These are phyloP conservation scores for Suillus brevipes DNA, from an alignment of 768 basidiomycete species.

Conservation along the genomic window DNA sequence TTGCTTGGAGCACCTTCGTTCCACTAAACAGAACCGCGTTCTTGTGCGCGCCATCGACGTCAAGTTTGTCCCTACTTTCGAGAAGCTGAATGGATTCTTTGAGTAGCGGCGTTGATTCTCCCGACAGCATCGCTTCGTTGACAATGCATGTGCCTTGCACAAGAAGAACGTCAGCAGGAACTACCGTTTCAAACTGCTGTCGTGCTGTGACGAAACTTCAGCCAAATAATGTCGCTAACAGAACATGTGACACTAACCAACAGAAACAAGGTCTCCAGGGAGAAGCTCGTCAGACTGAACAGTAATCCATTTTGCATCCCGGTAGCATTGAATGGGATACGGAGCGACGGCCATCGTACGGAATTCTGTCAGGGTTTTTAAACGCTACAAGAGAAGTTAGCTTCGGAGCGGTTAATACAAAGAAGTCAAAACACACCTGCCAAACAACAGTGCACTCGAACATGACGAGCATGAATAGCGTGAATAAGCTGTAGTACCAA, in stretches of 20 bases:
- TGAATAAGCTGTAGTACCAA: slow-evolving; percentile 98
- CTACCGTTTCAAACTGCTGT: slow-evolving; percentile 75
- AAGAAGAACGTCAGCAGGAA: slow-evolving; percentile 94
- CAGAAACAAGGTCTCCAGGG: slow-evolving; percentile 86
- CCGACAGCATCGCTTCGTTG: slow-evolving; percentile 99
- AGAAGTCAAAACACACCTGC: slow-evolving; percentile 62
- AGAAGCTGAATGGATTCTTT: slow-evolving; percentile 93
- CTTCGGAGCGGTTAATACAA: background rate
- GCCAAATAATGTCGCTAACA: background rate
- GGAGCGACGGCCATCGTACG: slow-evolving; percentile 95
- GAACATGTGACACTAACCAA: slow-evolving; percentile 53
- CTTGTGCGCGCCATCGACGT: slow-evolving; percentile 85
- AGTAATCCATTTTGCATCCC: slow-evolving; percentile 77
- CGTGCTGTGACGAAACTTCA: slow-evolving; percentile 45
- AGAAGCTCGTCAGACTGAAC: slow-evolving; percentile 85
- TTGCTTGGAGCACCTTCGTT: slow-evolving; percentile 93
- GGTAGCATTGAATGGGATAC: slow-evolving; percentile 80
- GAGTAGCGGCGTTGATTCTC: slow-evolving; percentile 94
- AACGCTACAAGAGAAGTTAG: slow-evolving; percentile 54
- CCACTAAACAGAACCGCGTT: slow-evolving; percentile 91
- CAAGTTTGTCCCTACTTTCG: slow-evolving; percentile 70
- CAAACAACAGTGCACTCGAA: slow-evolving; percentile 99
- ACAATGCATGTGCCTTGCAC: slow-evolving; percentile 92
- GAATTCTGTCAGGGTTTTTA: slow-evolving; percentile 91
- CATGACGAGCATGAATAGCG: slow-evolving; percentile 95